Evolutionary conservation across 805 yeast species (phyloP), one percentile per base, ranked within the genome.

Genomic region (Lipomyces mesembrius): DNA sequence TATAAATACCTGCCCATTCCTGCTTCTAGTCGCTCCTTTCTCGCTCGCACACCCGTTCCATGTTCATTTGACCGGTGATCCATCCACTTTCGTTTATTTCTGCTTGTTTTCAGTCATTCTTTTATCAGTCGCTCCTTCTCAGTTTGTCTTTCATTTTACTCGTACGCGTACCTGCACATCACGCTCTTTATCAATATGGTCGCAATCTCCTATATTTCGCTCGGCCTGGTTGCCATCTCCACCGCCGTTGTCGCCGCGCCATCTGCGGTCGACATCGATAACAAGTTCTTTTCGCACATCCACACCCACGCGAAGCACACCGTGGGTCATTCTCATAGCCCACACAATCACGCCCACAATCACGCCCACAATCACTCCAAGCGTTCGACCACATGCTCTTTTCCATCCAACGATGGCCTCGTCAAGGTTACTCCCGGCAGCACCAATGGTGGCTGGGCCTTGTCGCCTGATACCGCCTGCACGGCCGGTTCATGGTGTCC

Each of bases 361-460:
- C 29, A 58, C 57, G 51, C 32, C 35, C 71, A 72, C 27, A 57
- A 59, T 27, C 59, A 64, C 34, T 25, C 39, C 14, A 64, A 61
- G 60, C 63, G 67, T 27, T 17, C 57, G 27, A 49, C 65, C 25
- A 65, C 67, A 52, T 91, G 97, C 79, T 71, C 83, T 2, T 91
- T 92, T 79, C 97, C 97, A 46, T 70, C 83, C 29, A 80, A 83
- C 63, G 81, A 81, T 32, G 92, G 92, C 8, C 82, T 92, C 73
- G 94, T 92, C 20, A 80, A 87, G 2, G 88, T 91, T 60, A 87
- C 91, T 61, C 80, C 83, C 7, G 76, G 76, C 46, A 84, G 86
- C 35, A 72, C 77, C 20, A 89, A 89, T 73, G 92, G 83, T 60
- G 97, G 97, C 29, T 92, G 97, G 97, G 97, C 97, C 60, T 83